These are phyloP conservation scores for Ziziphus jujuba DNA, from an alignment of 306 rosid genomes.

Conservation along the genomic window DNA sequence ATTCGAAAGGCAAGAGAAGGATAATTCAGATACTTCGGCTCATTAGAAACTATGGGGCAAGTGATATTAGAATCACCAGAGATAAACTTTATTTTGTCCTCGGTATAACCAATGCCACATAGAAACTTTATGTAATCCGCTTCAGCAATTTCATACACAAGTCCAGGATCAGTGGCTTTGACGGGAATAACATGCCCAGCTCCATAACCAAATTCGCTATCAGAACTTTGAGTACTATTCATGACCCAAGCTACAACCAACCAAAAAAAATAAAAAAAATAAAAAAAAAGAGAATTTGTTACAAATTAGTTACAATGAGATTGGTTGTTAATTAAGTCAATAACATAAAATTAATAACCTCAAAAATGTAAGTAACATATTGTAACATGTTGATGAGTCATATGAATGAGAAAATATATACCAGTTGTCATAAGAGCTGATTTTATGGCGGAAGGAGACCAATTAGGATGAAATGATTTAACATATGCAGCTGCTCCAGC, in stretches of 20 bases:
- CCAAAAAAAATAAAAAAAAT: background rate
- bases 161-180: conserved; percentile 13
- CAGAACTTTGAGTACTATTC: background rate
- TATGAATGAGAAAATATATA: background rate
- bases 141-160: conserved; percentile 20
- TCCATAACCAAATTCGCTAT: conserved; percentile 25
- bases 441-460: conserved; percentile 41
- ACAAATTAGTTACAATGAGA: background rate
- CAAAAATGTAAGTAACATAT: too few relatives aligned
- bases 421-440: conserved; percentile 37
- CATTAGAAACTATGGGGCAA: conserved; percentile 12
- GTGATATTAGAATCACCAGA: conserved; percentile 11
- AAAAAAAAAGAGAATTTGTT: too few relatives aligned
- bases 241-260: background rate
- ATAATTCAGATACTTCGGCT: conserved; percentile 28
- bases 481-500: conserved; percentile 37
- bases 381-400: background rate
- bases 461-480: conserved; percentile 31
- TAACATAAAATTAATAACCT: too few relatives aligned
- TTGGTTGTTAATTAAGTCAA: background rate
- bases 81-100: conserved; percentile 6
- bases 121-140: conserved; percentile 24
- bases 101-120: conserved; percentile 17
- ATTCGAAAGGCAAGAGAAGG: conserved; percentile 34
- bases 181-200: conserved; percentile 29